Evolutionary conservation across 108 stramenopile genomes (phyloP).

Genomic region (Discostella stelligeroides): DNA sequence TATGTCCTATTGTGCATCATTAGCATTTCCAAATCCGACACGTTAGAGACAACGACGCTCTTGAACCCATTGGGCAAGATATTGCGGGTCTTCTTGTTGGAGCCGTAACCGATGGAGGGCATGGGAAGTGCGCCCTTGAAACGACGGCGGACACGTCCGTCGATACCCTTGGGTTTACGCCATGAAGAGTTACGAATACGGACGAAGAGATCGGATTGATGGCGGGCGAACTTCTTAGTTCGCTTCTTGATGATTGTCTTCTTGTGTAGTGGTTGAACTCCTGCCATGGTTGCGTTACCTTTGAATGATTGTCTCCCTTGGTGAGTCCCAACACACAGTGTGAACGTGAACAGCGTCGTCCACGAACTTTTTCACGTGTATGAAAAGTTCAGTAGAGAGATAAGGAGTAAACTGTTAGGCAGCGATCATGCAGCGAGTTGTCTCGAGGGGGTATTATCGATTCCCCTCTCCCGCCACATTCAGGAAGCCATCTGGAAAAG

Average conservation of each 20-base stretch:
- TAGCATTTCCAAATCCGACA: slow-evolving; percentile 97
- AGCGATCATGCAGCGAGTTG: neutral
- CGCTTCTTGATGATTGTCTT: slow-evolving; percentile 99
- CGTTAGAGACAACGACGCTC: slow-evolving; percentile 96
- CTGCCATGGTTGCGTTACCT: slow-evolving; percentile 76
- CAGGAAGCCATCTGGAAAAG: too few relatives aligned
- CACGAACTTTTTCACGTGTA: too few relatives aligned
- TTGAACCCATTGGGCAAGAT: slow-evolving; percentile 98
- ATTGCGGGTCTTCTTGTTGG: slow-evolving; percentile 97
- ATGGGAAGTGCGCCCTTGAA: slow-evolving; percentile 99
- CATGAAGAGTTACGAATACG: slow-evolving; percentile 95
- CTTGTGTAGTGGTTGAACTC: slow-evolving; percentile 90
- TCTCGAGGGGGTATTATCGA: too few relatives aligned
- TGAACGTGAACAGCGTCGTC: too few relatives aligned
- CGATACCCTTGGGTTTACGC: slow-evolving; percentile 99
- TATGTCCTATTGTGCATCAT: slow-evolving; percentile 99
- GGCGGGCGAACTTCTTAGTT: slow-evolving; percentile 99
- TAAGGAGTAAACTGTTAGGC: neutral
- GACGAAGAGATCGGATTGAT: slow-evolving; percentile 96
- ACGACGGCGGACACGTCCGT: slow-evolving; percentile 98
- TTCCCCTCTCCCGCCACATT: too few relatives aligned
- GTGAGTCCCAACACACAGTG: too few relatives aligned
- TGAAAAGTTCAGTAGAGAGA: neutral
- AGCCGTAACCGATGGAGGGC: slow-evolving; percentile 99
- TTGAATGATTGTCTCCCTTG: neutral